Base-by-base conservation (phyloP, 331 rosid species). In the Stylosanthes scabra region DNA sequence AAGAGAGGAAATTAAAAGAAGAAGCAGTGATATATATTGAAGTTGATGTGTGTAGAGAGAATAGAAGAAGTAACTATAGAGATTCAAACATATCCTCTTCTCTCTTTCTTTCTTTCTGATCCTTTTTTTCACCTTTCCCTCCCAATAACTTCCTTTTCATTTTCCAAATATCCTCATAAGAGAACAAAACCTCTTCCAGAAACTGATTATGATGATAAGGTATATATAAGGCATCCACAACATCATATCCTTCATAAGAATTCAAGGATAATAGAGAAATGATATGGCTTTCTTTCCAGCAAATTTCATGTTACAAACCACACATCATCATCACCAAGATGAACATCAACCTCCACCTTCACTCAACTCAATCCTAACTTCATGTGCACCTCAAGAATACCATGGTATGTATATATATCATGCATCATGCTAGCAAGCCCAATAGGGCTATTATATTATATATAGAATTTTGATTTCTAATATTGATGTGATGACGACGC, bases 231-330 rank as follows among this genome's bases (percentile, higher is more conserved):
- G 39, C 5, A 34, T 1, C 3, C 5, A 31, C 37, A 31, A 5
- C 37, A 84, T 75, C 73, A 82, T 77, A n/a, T 29, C 80, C 67
- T 78, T 56, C 78, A 70, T 52, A 56, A 56, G 63, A 63, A 64
- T 72, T 58, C 58, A 75, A 59, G 75, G 76, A 66, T 45, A 67
- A 15, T 50, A 13, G 7, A 58, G 86, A 78, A 82, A 80, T 83
- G 88, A 84, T 75, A 90, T 90, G 93, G 88, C 83, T 49, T 86
- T 90, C 86, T 92, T 92, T 71, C 82, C 93, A 45, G 77, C 97
- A 77, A 90, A 92, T 82, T 90, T 92, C 88, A 86, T 90, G 91
- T 84, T 88, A 7, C 96, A 88, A 81, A 77, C 86, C 51, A 84
- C 89, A 40, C 96, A 79, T 37, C 46, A 42, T 34, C 49, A 44